A percentile compares a stretch with the other conserved stretches of the same genome.
These are phyloP conservation scores for Russula compacta DNA, from an alignment of 768 basidiomycete genomes.

Conservation along the genomic window DNA sequence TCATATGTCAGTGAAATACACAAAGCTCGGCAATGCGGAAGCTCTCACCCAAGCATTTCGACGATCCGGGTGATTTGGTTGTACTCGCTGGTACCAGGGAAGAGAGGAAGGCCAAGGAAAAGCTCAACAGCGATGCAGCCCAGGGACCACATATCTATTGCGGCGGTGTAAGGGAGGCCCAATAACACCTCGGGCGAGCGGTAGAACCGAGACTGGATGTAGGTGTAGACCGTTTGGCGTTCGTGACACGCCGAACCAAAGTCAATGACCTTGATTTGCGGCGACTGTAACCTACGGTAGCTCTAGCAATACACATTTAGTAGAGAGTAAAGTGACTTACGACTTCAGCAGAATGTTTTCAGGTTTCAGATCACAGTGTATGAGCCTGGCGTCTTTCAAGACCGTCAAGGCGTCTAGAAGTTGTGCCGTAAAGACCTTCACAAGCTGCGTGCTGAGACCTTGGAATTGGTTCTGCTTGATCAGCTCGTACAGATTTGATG, in stretches of 20 bases:
- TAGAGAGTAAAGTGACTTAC: slow-evolving; percentile 36
- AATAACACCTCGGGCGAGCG: slow-evolving; percentile 95
- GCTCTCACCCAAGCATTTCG: slow-evolving; percentile 91
- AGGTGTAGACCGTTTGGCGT: slow-evolving; percentile 98
- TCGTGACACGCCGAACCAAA: slow-evolving; percentile 99
- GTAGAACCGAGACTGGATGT: slow-evolving; percentile 98
- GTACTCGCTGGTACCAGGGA: slow-evolving; percentile 98
- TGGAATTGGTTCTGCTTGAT: slow-evolving; percentile 99
- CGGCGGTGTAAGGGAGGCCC: slow-evolving; percentile 86
- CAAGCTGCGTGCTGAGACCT: slow-evolving; percentile 90
- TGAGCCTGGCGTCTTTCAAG: slow-evolving; percentile 89
- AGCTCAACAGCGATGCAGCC: slow-evolving; percentile 98
- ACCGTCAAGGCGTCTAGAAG: slow-evolving; percentile 86
- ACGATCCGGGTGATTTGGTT: slow-evolving; percentile 96
- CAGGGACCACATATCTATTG: slow-evolving; percentile 99
- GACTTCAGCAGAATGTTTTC: slow-evolving; percentile 97
- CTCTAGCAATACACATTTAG: slow-evolving; percentile 4
- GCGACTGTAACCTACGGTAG: slow-evolving; percentile 73
- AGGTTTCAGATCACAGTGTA: slow-evolving; percentile 98
- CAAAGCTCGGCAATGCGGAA: neutral
- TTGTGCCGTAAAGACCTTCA: slow-evolving; percentile 97
- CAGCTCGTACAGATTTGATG: slow-evolving; percentile 95
- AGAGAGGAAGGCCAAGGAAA: slow-evolving; percentile 91
- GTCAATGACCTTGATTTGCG: slow-evolving; percentile 98
- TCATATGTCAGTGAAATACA: neutral